phyloP scores from a whole-genome alignment of 768 basidiomycete genomes.

The Suillus ampliporus region DNA sequence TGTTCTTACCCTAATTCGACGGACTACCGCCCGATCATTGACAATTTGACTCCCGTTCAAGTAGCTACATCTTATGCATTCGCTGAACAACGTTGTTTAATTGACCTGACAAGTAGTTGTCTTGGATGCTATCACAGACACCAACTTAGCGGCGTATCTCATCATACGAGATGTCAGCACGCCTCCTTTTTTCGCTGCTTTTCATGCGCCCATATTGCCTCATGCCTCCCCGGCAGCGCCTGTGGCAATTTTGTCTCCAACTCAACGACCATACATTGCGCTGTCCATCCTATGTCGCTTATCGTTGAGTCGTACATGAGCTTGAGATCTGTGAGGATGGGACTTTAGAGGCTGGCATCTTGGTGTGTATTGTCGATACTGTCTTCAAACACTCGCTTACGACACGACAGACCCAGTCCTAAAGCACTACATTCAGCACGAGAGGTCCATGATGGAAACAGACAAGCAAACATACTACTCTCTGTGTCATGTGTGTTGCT shows the following conservation, averaged over 20 bases:
- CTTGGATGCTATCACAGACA: slow-evolving; percentile 67
- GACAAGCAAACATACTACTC: too few species aligned
- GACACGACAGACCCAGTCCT: too few species aligned
- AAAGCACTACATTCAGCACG: too few species aligned
- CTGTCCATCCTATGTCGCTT: slow-evolving; percentile 84
- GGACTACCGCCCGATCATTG: slow-evolving; percentile 89
- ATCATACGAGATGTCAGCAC: slow-evolving; percentile 84
- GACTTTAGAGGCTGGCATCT: slow-evolving; percentile 82
- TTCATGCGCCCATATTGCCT: slow-evolving; percentile 44
- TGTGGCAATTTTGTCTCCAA: slow-evolving; percentile 43
- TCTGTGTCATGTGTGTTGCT: too few species aligned
- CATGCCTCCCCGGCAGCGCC: slow-evolving; percentile 20
- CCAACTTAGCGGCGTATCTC: slow-evolving; percentile 73
- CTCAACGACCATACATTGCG: slow-evolving; percentile 88
- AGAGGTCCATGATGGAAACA: too few species aligned
- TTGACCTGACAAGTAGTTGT: slow-evolving; percentile 62
- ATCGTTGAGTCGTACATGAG: slow-evolving; percentile 75
- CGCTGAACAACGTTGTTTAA: slow-evolving; percentile 1
- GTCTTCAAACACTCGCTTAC: too few species aligned
- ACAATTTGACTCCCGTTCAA: slow-evolving; percentile 80
- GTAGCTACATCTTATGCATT: slow-evolving; percentile 40
- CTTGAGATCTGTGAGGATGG: slow-evolving; percentile 56
- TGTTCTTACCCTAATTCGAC: slow-evolving; percentile 76
- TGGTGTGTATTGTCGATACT: slow-evolving; percentile 51
- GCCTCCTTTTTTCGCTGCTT: slow-evolving; percentile 85